Base-by-base conservation (phyloP, 2,329 filamentous ascomycete genomes). In the Colletotrichum gigasporum region DNA sequence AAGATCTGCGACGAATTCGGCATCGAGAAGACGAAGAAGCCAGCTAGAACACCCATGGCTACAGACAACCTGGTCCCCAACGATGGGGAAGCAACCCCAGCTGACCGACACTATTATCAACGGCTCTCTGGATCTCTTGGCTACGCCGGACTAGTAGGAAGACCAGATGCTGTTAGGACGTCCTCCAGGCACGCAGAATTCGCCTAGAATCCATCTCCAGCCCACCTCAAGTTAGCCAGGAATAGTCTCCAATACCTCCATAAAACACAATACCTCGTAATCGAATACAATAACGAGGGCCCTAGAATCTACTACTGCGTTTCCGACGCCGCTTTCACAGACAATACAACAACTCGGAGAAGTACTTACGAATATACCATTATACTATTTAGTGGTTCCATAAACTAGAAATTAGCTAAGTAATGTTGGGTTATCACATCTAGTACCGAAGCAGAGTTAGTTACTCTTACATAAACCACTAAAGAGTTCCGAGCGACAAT, bases 1-100 rank as follows among this genome's bases (percentile, higher is more conserved):
- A 68, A 68, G 55, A 58, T 68, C 30, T 39, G 37, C 22, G 22
- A 55, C 12, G 37, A 55, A 55, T 42, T 55, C 35, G 7, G n/a
- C 10, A n/a, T 52, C 20, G 16, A 24, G 9, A 52, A 52, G 34
- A 52, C 11, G 3, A 52, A 22, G 18, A 52, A 39, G 32, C n/a
- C n/a, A 10, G 2, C 22, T 16, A 20, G 8, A 26, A 41, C 22
- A 14, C 48, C 20, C 8, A 34, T 52, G 30, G 32, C 32, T 22
- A 26, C 18, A 14, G 48, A 52, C 22, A 39, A 39, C 24, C 48
- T 52, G 7, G 10, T n/a, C 2, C 32, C 20, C 2, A 22, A 41
- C 14, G 20, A 52, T 16, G 32, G 24, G 9, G 4, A 39, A 14
- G 34, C 48, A 10, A 39, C 48, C 16, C 6, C 16, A 26, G 34